A percentile compares a stretch with the other conserved stretches of the same genome.
Conservation (phyloP, 768 basidiomycete species). For the Lactarius sanguifluus region DNA sequence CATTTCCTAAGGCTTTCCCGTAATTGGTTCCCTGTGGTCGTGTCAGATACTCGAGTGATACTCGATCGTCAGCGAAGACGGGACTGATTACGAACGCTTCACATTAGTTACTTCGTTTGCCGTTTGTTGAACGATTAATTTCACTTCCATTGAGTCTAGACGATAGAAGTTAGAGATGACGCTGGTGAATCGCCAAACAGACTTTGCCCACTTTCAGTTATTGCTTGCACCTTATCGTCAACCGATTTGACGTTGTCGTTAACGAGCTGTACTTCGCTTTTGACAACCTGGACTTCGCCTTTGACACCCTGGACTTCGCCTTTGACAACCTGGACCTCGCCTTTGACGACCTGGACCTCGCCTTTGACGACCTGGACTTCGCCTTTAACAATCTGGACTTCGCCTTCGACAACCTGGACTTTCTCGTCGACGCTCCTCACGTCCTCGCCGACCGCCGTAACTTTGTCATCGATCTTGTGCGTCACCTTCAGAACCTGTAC, state of each 20-base stretch:
- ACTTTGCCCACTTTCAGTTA: not conserved
- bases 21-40: not conserved
- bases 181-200: not conserved
- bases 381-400: no score
- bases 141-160: no score
- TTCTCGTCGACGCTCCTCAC: no score
- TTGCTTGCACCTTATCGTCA: not conserved
- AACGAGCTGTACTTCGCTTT: no score
- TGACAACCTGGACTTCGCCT: no score
- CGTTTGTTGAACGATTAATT: no score
- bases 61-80: not conserved
- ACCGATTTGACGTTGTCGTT: not conserved
- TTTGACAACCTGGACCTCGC: no score
- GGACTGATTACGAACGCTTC: not conserved
- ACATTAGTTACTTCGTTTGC: not conserved
- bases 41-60: not conserved
- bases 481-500: not conserved
- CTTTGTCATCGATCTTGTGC: not conserved
- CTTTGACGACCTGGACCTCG: no score
- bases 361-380: no score
- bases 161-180: not conserved
- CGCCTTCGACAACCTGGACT: no score
- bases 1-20: not conserved
- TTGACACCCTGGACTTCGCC: no score
- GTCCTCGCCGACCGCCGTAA: not conserved